A percentile compares a stretch with the other conserved stretches of the same genome.
Evolutionary conservation across 257 asterid species (phyloP).

Genomic region (Solanum sejunctum): DNA sequence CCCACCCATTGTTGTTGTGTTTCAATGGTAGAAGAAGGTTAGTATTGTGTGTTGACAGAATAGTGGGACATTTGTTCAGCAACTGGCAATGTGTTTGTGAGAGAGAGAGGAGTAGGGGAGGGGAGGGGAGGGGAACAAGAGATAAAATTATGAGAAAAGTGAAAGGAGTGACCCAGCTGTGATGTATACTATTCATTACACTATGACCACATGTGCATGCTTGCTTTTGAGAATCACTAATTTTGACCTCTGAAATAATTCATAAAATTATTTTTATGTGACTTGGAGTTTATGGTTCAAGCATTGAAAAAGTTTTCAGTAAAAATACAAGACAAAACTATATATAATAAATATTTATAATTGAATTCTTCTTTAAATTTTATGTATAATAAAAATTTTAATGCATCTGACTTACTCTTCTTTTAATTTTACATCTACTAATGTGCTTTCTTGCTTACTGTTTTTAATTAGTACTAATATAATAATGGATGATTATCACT

Average conservation of each 20-base stretch:
- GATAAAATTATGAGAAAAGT: constrained; percentile 21
- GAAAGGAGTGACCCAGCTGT: constrained; percentile 46
- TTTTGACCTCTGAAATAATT: not conserved
- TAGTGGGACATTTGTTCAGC: not conserved
- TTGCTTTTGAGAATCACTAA: not conserved
- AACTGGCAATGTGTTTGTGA: not conserved
- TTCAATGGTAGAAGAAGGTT: not conserved
- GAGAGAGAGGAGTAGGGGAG: not conserved
- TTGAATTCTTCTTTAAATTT: too few relatives aligned
- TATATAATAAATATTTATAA: too few relatives aligned
- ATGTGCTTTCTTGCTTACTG: not conserved
- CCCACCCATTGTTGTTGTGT: constrained; percentile 50
- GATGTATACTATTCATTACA: constrained; percentile 32
- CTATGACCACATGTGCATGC: constrained; percentile 34
- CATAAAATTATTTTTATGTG: too few relatives aligned
- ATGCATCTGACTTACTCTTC: too few relatives aligned
- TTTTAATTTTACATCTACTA: not conserved
- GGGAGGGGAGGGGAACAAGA: not conserved
- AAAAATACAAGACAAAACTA: too few relatives aligned
- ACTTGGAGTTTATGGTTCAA: accelerated
- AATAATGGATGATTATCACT: not conserved
- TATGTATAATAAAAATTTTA: too few relatives aligned
- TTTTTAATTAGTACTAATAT: not conserved
- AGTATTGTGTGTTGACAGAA: not conserved
- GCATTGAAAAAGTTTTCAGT: too few relatives aligned